phyloP scores from a whole-genome alignment of 371 early-diverging fungal species.

The Mortierella sp. region DNA sequence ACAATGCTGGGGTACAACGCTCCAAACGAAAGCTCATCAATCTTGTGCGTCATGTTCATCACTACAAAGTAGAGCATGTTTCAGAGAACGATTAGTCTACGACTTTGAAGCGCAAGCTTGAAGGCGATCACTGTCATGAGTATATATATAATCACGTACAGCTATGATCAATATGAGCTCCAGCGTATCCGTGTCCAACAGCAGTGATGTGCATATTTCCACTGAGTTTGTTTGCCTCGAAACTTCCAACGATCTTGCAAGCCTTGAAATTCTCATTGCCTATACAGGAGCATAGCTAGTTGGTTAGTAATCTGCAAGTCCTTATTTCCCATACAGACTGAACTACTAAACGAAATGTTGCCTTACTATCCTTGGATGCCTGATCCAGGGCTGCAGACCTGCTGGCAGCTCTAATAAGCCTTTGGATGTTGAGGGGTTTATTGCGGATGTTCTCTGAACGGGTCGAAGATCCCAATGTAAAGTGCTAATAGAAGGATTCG shows the following conservation, averaged over 20 bases:
- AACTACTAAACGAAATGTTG: not conserved
- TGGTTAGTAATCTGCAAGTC: no score
- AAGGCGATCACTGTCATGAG: no score
- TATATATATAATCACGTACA: conserved; percentile 57
- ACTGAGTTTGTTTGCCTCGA: conserved; percentile 77
- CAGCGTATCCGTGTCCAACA: conserved; percentile 89
- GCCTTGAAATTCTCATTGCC: conserved; percentile 55
- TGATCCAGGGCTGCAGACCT: conserved; percentile 30
- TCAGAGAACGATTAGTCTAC: not conserved
- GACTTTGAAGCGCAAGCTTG: not conserved
- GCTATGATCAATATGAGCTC: conserved; percentile 74
- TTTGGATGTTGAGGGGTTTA: conserved; percentile 31
- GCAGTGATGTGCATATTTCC: conserved; percentile 95
- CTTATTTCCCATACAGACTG: no score
- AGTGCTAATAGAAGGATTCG: conserved; percentile 23
- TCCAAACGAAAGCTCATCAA: conserved; percentile 94
- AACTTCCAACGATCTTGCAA: conserved; percentile 83
- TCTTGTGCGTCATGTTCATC: conserved; percentile 94
- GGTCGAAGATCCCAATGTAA: conserved; percentile 9
- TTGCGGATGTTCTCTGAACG: conserved; percentile 23
- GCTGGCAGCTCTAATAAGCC: conserved; percentile 36
- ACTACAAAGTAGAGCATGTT: conserved; percentile 55
- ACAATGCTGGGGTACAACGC: conserved; percentile 81
- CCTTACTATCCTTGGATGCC: conserved; percentile 11
- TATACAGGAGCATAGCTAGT: not conserved